Percentiles rank a stretch among this genome's conserved stretches.
Conservation (phyloP, 1,139 yeast species). For the Kodamaea suecica region DNA sequence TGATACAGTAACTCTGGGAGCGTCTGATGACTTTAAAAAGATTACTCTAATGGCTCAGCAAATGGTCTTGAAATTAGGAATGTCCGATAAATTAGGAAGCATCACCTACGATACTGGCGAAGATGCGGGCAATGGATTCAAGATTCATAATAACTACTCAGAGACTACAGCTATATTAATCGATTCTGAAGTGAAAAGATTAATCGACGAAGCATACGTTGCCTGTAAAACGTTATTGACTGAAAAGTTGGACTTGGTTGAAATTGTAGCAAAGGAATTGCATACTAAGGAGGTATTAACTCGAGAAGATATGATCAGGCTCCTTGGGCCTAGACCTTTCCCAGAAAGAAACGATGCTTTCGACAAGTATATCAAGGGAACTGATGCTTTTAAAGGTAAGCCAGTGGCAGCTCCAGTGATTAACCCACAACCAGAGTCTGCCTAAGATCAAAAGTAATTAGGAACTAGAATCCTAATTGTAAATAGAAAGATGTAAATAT, state of each 20-base stretch:
- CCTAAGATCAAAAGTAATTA: no score
- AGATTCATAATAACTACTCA: slow-evolving; percentile 66
- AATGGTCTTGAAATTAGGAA: slow-evolving; percentile 74
- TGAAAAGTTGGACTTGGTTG: slow-evolving; percentile 61
- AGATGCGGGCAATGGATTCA: slow-evolving; percentile 34
- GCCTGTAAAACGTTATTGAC: slow-evolving; percentile 55
- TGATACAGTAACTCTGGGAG: slow-evolving; percentile 77
- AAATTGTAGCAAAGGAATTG: slow-evolving; percentile 66
- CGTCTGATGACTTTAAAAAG: slow-evolving; percentile 77
- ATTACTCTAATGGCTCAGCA: slow-evolving; percentile 74
- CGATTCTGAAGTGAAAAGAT: slow-evolving; percentile 62
- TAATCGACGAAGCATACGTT: slow-evolving; percentile 50
- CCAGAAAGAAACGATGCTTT: slow-evolving; percentile 77
- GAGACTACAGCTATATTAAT: slow-evolving; percentile 65
- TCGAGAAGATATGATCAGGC: slow-evolving; percentile 74
- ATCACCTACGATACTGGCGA: slow-evolving; percentile 51
- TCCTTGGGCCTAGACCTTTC: slow-evolving; percentile 74
- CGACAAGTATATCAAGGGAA: slow-evolving; percentile 65
- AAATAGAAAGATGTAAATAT: slow-evolving; percentile 2
- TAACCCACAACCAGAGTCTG: neutral
- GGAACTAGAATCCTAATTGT: no score
- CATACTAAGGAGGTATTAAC: slow-evolving; percentile 69
- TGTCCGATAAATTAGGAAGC: slow-evolving; percentile 69
- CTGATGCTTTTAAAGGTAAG: slow-evolving; percentile 26
- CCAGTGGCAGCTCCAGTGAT: no score